Base-by-base conservation (phyloP, 2,329 filamentous ascomycete species). In the Tolypocladium tundrense region DNA sequence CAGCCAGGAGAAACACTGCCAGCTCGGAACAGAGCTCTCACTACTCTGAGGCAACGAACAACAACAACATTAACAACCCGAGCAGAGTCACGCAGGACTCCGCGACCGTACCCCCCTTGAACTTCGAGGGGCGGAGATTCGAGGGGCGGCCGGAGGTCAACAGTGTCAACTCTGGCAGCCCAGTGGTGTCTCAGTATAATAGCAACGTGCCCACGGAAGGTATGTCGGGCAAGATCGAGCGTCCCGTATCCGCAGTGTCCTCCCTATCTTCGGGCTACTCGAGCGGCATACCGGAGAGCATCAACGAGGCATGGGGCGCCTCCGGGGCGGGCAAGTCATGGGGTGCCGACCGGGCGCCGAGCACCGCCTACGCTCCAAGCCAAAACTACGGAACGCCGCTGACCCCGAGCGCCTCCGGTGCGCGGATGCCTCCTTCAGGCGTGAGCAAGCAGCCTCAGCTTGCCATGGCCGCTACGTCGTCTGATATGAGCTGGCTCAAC, bases 401-500 rank as follows among this genome's bases (percentile, higher is more conserved):
- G 11, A 72, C 71, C 11, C 70, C 73, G 14, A 73, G 72, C 57
- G 61, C 67, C 2, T 68, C 61, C 27, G 61, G 73, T 21, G 63
- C 65, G 14, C 64, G 68, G 39, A 65, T 69, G n/a, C 64, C 69
- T 21, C 65, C 68, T 43, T 66, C 68, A 8, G 72, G 71, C 50
- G 68, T 78, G 58, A 80, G 75, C 67, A 72, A 70, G 55, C 78
- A 81, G 62, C 78, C 79, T 21, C 80, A 80, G 64, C 73, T 82
- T 37, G 70, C 74, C 27, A 78, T 74, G 71, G 76, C 80, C 53
- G 69, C 77, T 33, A 75, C 75, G 8, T 78, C 80, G 14, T 80
- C 79, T 55, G 88, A 91, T 69, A 89, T 91, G 86, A 90, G 87
- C 72, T 92, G 88, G 88, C 73, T 92, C 62, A 91, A 91, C 67